Conservation (phyloP, 2,329 filamentous ascomycete species). For the Juglanconis juglandina region DNA sequence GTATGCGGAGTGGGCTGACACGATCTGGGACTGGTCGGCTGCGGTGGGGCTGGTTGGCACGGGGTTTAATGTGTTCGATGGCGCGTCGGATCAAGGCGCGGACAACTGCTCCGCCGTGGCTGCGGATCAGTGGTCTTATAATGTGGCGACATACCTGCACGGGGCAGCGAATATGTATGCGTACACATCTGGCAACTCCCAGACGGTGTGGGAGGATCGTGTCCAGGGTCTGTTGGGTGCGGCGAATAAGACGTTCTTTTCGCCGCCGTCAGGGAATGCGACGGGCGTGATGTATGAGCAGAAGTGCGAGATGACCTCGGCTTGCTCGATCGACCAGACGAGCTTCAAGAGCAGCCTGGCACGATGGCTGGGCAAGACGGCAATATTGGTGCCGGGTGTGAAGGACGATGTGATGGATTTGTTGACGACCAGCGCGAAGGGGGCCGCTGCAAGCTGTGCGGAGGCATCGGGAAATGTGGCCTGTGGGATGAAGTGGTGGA, state of each 20-base stretch:
- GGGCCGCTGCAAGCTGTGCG: constrained; percentile 37
- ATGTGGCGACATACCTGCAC: constrained; percentile 45
- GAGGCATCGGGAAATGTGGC: constrained; percentile 33
- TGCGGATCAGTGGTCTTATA: constrained; percentile 49
- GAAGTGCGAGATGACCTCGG: constrained; percentile 48
- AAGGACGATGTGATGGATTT: constrained; percentile 31
- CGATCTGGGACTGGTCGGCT: constrained; percentile 53
- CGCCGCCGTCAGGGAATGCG: constrained; percentile 26
- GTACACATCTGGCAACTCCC: constrained; percentile 36
- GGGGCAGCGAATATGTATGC: constrained; percentile 39
- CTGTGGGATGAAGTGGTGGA: constrained; percentile 63
- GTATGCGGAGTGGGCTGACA: constrained; percentile 58
- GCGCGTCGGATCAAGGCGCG: constrained; percentile 44
- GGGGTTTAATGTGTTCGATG: constrained; percentile 46
- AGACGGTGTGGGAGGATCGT: constrained; percentile 42
- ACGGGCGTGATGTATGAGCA: constrained; percentile 49
- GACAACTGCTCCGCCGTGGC: constrained; percentile 41
- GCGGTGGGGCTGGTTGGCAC: constrained; percentile 40
- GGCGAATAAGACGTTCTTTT: constrained; percentile 46
- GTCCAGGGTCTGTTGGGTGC: constrained; percentile 44
- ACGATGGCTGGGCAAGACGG: constrained; percentile 43
- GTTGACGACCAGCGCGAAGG: constrained; percentile 34
- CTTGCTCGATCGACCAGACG: constrained; percentile 52
- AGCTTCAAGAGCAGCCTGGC: constrained; percentile 57
- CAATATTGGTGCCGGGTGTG: constrained; percentile 35